Conservation (phyloP, 108 stramenopile species). For the Cyclotella cryptica region DNA sequence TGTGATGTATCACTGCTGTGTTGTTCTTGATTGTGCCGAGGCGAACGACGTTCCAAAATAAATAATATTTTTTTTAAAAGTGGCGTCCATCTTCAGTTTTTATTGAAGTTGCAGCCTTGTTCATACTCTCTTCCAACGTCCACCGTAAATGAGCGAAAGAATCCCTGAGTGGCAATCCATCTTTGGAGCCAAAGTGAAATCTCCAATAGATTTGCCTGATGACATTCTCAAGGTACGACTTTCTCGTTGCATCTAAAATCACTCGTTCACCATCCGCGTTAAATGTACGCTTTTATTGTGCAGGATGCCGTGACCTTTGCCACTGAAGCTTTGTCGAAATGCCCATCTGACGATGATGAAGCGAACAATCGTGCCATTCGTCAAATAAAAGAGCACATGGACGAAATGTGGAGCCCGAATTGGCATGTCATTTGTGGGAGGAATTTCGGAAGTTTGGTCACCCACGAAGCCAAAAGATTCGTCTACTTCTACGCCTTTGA, state of each 20-base stretch:
- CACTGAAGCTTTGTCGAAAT: not conserved
- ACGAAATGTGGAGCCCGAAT: slow-evolving; percentile 54
- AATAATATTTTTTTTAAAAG: no score
- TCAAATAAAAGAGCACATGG: slow-evolving; percentile 63
- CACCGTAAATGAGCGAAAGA: slow-evolving; percentile 19
- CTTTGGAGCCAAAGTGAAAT: slow-evolving; percentile 75
- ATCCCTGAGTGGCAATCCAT: slow-evolving; percentile 37
- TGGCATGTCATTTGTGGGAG: slow-evolving; percentile 72
- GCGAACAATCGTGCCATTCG: not conserved
- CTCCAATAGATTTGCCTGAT: slow-evolving; percentile 75
- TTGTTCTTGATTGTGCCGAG: no score
- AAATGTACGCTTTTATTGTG: no score
- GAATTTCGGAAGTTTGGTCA: slow-evolving; percentile 71
- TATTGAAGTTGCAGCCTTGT: no score
- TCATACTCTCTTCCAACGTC: no score
- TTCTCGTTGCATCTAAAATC: no score
- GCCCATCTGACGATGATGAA: slow-evolving; percentile 20
- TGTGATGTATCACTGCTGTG: not conserved
- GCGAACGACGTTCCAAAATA: no score
- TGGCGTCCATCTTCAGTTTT: no score
- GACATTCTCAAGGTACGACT: slow-evolving; percentile 70
- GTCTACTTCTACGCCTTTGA: slow-evolving; percentile 62
- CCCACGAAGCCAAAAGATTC: slow-evolving; percentile 67
- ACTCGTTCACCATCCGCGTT: no score
- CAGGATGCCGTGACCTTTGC: slow-evolving; percentile 57